Evolutionary conservation across 345 rosid genomes (phyloP).

Genomic region (Rhizophora mangle): DNA sequence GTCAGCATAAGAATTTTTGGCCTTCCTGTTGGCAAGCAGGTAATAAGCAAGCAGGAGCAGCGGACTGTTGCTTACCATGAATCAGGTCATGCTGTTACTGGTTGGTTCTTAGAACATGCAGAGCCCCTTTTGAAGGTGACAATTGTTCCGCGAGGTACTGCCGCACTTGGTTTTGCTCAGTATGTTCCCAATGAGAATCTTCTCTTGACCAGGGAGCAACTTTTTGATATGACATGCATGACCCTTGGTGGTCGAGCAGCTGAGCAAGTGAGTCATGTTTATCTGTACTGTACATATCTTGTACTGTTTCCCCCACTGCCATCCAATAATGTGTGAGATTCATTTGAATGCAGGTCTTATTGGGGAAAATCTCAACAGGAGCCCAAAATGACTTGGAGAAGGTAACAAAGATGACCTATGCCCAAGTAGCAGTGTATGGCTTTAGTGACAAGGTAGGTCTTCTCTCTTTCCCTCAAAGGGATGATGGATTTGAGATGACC

Average conservation of each 20-base stretch:
- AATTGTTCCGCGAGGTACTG: conserved; percentile 93
- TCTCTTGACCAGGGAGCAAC: conserved; percentile 89
- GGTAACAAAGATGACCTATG: conserved; percentile 93
- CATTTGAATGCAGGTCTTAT: conserved; percentile 46
- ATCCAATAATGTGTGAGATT: background rate
- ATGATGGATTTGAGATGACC: conserved; percentile 63
- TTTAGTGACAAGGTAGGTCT: conserved; percentile 97
- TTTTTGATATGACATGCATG: conserved; percentile 91
- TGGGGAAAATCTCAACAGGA: conserved; percentile 93
- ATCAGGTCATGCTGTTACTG: conserved; percentile 87
- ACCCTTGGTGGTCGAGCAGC: conserved; percentile 97
- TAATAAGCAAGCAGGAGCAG: conserved; percentile 76
- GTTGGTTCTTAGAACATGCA: conserved; percentile 95
- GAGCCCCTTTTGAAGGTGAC: conserved; percentile 89
- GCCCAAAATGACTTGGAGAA: conserved; percentile 94
- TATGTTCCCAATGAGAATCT: conserved; percentile 93
- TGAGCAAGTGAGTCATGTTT: conserved; percentile 51
- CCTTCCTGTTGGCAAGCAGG: conserved; percentile 30
- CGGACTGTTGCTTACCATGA: conserved; percentile 89
- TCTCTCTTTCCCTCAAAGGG: conserved; percentile 87
- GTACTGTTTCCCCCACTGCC: no score
- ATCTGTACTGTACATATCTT: no score
- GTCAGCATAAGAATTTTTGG: background rate
- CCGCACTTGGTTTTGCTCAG: conserved; percentile 90
- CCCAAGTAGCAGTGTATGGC: conserved; percentile 93